These are phyloP conservation scores for Lathyrus aphaca DNA, from an alignment of 306 rosid genomes.

Conservation along the genomic window DNA sequence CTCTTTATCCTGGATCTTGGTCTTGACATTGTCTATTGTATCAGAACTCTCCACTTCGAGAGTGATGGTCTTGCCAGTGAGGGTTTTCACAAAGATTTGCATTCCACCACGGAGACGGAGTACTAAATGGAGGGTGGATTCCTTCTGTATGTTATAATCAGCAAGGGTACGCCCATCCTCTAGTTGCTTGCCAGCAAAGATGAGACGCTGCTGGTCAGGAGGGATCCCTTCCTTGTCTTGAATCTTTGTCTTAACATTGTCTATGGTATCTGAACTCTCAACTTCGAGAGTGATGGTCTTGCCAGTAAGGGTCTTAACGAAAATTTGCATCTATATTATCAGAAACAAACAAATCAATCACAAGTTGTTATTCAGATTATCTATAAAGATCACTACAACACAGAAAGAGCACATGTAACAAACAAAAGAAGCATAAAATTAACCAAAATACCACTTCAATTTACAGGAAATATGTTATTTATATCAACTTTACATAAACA, in stretches of 20 bases:
- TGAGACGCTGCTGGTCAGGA: neutral
- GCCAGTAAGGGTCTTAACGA: no score
- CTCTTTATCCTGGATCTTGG: no score
- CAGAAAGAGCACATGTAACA: neutral
- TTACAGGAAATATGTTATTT: neutral
- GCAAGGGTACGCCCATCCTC: neutral
- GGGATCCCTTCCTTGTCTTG: no score
- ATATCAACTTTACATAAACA: neutral
- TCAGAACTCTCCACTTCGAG: no score
- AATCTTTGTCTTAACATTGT: no score
- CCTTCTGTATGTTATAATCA: neutral
- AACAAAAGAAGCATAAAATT: neutral
- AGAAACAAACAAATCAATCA: neutral
- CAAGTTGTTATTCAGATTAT: neutral
- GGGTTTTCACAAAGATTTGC: neutral
- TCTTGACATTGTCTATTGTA: no score
- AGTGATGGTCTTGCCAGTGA: no score
- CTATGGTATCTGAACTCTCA: no score
- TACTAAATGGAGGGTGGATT: neutral
- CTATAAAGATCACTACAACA: no score
- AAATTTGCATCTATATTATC: conserved; percentile 19
- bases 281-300: no score
- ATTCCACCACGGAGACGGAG: conserved; percentile 11
- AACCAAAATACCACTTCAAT: neutral
- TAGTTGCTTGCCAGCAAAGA: neutral